Evolutionary conservation across 805 yeast species (phyloP), one percentile per base, ranked within the genome.

Genomic region (Candida ponderosae): DNA sequence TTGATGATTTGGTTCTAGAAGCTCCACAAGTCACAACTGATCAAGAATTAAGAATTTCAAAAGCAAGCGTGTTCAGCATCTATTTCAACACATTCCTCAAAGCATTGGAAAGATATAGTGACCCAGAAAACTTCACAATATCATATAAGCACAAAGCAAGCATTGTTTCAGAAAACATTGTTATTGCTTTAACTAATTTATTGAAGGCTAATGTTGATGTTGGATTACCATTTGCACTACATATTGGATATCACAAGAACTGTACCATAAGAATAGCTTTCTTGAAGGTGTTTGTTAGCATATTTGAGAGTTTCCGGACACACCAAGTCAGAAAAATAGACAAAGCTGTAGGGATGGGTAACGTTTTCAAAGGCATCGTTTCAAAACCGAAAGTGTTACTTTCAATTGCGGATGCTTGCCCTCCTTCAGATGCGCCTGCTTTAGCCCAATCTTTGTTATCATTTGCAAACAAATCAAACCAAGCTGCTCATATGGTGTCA

Each of bases 161-260:
- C 18, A 56, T 62, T 8, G 66, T 86, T 23, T 70, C 77, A 16
- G 84, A 80, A 16, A 76, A 79, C 55, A 75, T 80, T 10, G 74
- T 85, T 37, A 61, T 65, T 18, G 76, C 84, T 17, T 63, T 86
- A 35, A 76, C 88, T 3, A 82, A 82, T 45, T 56, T 87, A 36
- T 64, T 87, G 33, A 78, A 74, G 46, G 70, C 85, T 4, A 87
- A 87, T 48, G 76, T 81, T 6, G 87, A 81, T 38, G 78, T 83
- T 18, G 95, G 95, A 7, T 62, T 87, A 48, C 76, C 76, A 36
- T 76, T 74, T 54, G 87, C 89, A 3, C 56, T 86, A 14, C 88
- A 93, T 0, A 69, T 86, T 53, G 93, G 94, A 0, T 84, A 78
- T 48, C 85, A 85, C 48, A 70, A 71, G 18, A 81, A 82, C 52